Evolutionary conservation across 371 early-diverging fungal species (phyloP), one percentile per base, ranked within the genome.

Genomic region (Lichtheimia corymbifera): DNA sequence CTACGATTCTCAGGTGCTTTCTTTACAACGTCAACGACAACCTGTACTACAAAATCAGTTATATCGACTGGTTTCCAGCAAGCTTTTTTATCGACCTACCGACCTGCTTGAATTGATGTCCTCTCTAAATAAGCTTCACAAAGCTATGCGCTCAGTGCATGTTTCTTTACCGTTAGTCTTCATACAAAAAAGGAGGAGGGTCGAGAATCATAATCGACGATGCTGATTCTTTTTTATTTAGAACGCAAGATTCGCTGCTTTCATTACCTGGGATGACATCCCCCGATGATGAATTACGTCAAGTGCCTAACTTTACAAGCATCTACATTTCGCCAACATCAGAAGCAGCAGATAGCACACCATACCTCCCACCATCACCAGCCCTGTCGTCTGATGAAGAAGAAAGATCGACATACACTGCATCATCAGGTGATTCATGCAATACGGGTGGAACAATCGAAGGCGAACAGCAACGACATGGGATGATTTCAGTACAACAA

Each of bases 301-400:
- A 54, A 54, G 54, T 54, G 2, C 54, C 54, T 17, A 54, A 54
- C 22, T 54, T 40, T 22, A 54, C 54, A 54, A 54, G 54, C 54
- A 54, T 54, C 41, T 54, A 54, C 22, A 22, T 54, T 15, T 40
- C 54, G 40, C 17, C 30, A 7, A 54, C 54, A 41, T 5, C 41
- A 41, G 18, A 35, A 35, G 11, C 35, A 35, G 35, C 35, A 0
- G 35, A 35, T 35, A 35, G 9, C 11, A 35, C 35, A 35, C 11
- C 35, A 11, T 35, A 35, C 9, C 25, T 56, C 7, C 57, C 57
- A 42, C 57, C 57, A n/a, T 56, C 57, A 6, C 57, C 57, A 27
- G 57, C 57, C 43, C 27, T 27, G 6, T 41, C 57, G 4, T 42
- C 43, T 7, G 57, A 56, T 28, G 45, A 42, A 17, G 57, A 56